phyloP scores from a whole-genome alignment of 2,329 filamentous ascomycete species.

The Kalaharituber pfeilii region DNA sequence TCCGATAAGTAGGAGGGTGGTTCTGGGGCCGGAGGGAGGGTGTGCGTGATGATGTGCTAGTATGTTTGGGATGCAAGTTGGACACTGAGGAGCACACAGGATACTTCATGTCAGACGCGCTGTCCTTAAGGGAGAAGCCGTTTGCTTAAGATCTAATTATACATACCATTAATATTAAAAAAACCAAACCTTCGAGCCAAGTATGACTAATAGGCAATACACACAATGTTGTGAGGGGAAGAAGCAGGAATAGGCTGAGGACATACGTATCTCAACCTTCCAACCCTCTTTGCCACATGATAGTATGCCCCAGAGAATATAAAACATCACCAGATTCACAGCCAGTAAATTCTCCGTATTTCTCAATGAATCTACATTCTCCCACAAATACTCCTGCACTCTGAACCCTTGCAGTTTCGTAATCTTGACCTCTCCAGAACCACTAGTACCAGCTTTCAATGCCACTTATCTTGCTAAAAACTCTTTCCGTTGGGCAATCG shows the following conservation, averaged over 20 bases:
- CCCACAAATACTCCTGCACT: constrained; percentile 54
- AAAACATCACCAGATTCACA: constrained; percentile 70
- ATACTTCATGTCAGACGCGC: constrained; percentile 78
- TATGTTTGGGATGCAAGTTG: constrained; percentile 78
- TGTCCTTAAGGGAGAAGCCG: constrained; percentile 47
- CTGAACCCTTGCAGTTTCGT: constrained; percentile 30
- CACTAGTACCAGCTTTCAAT: constrained; percentile 21
- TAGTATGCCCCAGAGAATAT: constrained; percentile 95
- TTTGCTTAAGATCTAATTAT: constrained; percentile 69
- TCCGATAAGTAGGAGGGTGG: neutral
- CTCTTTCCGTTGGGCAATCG: too few relatives aligned
- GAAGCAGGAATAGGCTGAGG: too few relatives aligned
- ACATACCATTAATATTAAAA: too few relatives aligned
- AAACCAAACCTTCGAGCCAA: too few relatives aligned
- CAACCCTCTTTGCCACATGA: constrained; percentile 73
- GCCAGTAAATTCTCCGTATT: constrained; percentile 71
- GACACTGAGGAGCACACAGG: constrained; percentile 71
- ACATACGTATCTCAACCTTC: constrained; percentile 54
- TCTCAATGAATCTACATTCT: constrained; percentile 63
- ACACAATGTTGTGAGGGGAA: too few relatives aligned
- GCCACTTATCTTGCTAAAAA: neutral
- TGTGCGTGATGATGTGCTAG: constrained; percentile 44
- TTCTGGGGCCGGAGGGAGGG: constrained; percentile 17
- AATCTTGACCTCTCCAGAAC: neutral
- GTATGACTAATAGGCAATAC: too few relatives aligned